Evolutionary conservation across 2,329 filamentous ascomycete species (phyloP), one percentile per base, ranked within the genome.

Genomic region (Aspergillus fumigatus): DNA sequence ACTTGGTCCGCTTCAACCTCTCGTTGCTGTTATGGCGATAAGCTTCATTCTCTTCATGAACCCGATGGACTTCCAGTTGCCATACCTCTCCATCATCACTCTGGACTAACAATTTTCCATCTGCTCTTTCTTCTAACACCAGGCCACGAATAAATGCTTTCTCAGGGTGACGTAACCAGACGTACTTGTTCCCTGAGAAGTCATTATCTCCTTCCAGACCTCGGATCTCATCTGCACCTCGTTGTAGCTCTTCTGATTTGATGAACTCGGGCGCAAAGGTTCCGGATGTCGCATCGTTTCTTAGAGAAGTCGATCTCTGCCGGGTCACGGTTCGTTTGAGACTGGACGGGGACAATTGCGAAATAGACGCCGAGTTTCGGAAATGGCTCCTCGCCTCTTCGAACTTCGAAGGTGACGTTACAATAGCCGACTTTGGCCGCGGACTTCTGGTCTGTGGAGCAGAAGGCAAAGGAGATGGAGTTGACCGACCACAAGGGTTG

Each of bases 181-280:
- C 92, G 79, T 97, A 99, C 79, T 94, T 86, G 78, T 95, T 97
- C 56, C 94, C 95, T 0, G 94, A 99, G 74, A 99, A 97, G 80
- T 99, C 94, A 73, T 97, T 97, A 70, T 97, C 93, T 61, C 94
- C 94, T 75, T 99, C 95, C 58, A 97, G 92, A 19, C 90, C 89
- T 21, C 81, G 78, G 29, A 86, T 79, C 59, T 77, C 74, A 58
- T 84, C 82, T 29, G 79, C 78, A 1, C 77, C 77, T 52, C 80
- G 79, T 63, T 85, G 82, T 73, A 89, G 79, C 62, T 92, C 90
- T 62, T 96, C 92, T 0, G 87, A 85, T 73, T 93, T 94, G 76
- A 99, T 97, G 74, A 99, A 99, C 9, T 91, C 90, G 2, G 93
- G 94, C 38, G 94, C 93, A 78, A 99, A 99, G 1, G 94, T 99